phyloP scores from a whole-genome alignment of 2,329 filamentous ascomycete genomes.

The Pestalotiopsis sp. region DNA sequence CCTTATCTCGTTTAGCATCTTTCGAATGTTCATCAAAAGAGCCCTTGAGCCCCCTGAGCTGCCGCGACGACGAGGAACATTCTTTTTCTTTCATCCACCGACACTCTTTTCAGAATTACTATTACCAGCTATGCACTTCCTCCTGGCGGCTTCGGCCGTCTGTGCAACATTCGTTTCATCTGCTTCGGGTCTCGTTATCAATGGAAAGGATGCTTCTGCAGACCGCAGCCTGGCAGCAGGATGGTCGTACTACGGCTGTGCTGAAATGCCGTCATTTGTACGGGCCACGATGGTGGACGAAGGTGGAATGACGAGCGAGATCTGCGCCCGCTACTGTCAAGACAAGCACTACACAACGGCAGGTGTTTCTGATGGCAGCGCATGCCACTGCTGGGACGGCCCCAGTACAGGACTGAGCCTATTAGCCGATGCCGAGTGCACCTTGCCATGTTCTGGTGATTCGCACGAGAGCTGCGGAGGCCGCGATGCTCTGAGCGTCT shows the following conservation, averaged over 20 bases:
- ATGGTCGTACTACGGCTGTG: neutral
- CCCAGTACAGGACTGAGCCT: neutral
- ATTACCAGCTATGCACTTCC: neutral
- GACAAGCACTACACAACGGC: neutral
- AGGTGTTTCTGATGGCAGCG: neutral
- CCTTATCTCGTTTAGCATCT: neutral
- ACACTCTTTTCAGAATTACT: neutral
- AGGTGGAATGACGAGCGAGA: neutral
- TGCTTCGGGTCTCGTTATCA: neutral
- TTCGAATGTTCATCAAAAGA: neutral
- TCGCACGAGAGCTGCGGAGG: neutral
- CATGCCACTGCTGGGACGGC: neutral
- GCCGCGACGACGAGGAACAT: neutral
- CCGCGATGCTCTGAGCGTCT: neutral
- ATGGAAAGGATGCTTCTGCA: neutral
- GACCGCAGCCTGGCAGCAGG: neutral
- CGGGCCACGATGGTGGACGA: neutral
- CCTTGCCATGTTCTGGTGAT: neutral
- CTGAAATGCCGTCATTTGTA: neutral
- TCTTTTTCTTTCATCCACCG: neutral
- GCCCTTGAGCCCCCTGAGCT: neutral
- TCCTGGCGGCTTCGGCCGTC: neutral
- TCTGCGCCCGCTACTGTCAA: neutral
- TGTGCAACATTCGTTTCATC: neutral
- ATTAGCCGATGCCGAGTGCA: neutral